Base-by-base conservation (phyloP, 352 stramenopile genomes). In the Phytophthora sansomeana region DNA sequence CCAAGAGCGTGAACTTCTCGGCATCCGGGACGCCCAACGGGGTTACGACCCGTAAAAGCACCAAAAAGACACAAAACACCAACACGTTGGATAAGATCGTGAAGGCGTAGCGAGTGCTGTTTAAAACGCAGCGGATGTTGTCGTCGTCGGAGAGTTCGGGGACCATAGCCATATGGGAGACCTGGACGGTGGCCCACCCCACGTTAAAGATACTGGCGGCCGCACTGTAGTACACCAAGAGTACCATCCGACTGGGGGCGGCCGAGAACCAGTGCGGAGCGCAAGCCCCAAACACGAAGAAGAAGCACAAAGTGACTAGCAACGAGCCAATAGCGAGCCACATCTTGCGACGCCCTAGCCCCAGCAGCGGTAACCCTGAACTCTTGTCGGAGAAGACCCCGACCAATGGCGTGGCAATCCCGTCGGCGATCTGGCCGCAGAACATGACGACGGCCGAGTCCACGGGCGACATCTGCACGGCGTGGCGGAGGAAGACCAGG, bases 61-160 rank as follows among this genome's bases (percentile, higher is more conserved):
- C 36, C 63, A 93, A 80, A 44, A 95, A 95, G 8, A 90, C 79
- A 49, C 80, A 85, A 57, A 95, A 95, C 2, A 95, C 81, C 24
- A 93, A 63, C 41, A 95, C 87, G 54, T 96, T 96, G n/a, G 88
- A 96, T 7, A 95, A 67, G 50, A 96, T 95, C 30, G 88, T 96
- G 61, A 91, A 93, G 6, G 83, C 88, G 55, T 96, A 96, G 6
- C 88, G 81, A 17, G 80, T 91, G 58, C 80, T 90, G 74, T 95
- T 96, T 24, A 96, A 72, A 26, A 94, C 75, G 39, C 83, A 91
- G 46, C 86, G 85, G 28, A 93, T 75, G 29, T 92, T 92, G 62
- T 95, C 84, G 39, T 96, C 78, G 4, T 70, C 56, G 4, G 88
- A 92, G 1, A 96, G 72, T 48, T 96, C 88, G 0, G 88, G 88